These are phyloP conservation scores for Syncephalis fuscata DNA, from an alignment of 371 early-diverging fungal genomes.

Conservation along the genomic window DNA sequence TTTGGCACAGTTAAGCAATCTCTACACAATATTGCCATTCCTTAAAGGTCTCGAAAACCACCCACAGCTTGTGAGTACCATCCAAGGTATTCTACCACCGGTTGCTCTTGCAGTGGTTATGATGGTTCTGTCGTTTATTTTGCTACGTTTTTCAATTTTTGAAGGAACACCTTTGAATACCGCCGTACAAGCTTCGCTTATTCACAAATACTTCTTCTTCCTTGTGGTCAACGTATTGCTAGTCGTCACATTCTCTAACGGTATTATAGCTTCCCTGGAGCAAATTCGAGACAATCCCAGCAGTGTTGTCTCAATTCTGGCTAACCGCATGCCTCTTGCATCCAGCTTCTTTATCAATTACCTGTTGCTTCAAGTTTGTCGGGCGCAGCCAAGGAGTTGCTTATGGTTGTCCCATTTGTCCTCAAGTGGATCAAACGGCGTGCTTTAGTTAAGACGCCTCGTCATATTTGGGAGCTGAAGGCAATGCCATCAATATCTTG, in stretches of 20 bases:
- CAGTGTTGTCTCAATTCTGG: conserved; percentile 25
- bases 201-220: conserved; percentile 56
- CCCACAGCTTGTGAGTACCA: conserved; percentile 27
- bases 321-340: conserved; percentile 39
- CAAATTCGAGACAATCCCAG: conserved; percentile 22
- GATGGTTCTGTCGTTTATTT: conserved; percentile 46
- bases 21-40: conserved; percentile 29
- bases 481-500: conserved; percentile 22
- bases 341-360: conserved; percentile 71
- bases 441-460: conserved; percentile 54
- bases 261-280: conserved; percentile 27
- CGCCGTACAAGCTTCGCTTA: conserved; percentile 33
- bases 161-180: conserved; percentile 51
- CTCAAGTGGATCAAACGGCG: conserved; percentile 35
- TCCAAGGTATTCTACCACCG: conserved; percentile 69
- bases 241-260: conserved; percentile 50
- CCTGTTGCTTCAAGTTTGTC: conserved; percentile 53
- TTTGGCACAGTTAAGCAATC: conserved; percentile 38
- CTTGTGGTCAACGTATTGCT: conserved; percentile 67
- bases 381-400: conserved; percentile 41
- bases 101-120: conserved; percentile 50
- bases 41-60: conserved; percentile 15
- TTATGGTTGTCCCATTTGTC: conserved; percentile 44
- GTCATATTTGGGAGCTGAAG: conserved; percentile 38
- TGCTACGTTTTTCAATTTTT: conserved; percentile 37